Base-by-base conservation (phyloP, 192 early-diverging fungal genomes). In the Coemansia sp. region DNA sequence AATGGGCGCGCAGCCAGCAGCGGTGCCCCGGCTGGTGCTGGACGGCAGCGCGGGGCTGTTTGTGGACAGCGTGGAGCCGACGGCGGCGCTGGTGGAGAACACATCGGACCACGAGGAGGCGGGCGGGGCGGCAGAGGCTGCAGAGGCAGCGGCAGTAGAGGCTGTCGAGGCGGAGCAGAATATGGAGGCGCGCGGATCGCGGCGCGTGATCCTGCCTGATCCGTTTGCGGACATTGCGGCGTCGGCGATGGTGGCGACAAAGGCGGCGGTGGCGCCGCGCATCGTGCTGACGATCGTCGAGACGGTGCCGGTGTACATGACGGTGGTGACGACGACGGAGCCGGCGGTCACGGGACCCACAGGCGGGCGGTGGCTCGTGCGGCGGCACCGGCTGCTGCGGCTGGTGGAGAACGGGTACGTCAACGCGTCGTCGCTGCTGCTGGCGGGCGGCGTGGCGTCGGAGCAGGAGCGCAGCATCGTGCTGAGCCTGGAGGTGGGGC, bases 401-500 rank as follows among this genome's bases (percentile, higher is more conserved):
- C 76, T 89, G 11, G 83, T 87, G 4, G 92, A 97, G 53, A 90
- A 84, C 54, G 86, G 85, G 5, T 88, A 88, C 58, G 86, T 97
- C 38, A 94, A 97, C 58, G 92, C 87, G 13, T 89, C 90, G 9
- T 79, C 85, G 21, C 73, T 97, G 15, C 70, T 97, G 8, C 70
- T 88, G 19, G 92, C 94, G 17, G 94, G 92, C 49, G 94, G 94
- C 3, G 81, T 94, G 10, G 82, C 83, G 25, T 89, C 86, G 14
- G 90, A 92, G 31, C 79, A 85, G 41, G 92, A 97, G 51, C 82
- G 87, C 10, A 88, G 83, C 50, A 90, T 93, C 39, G 84, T 92
- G 7, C 79, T 97, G 21, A 88, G 88, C 42, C 78, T 97, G 55
- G 94, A 97, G 51, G 78, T 90, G 13, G 82, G 81, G 35, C 82